phyloP scores from a whole-genome alignment of 1,139 yeast genomes.

The Trichomonascaceae sp. region DNA sequence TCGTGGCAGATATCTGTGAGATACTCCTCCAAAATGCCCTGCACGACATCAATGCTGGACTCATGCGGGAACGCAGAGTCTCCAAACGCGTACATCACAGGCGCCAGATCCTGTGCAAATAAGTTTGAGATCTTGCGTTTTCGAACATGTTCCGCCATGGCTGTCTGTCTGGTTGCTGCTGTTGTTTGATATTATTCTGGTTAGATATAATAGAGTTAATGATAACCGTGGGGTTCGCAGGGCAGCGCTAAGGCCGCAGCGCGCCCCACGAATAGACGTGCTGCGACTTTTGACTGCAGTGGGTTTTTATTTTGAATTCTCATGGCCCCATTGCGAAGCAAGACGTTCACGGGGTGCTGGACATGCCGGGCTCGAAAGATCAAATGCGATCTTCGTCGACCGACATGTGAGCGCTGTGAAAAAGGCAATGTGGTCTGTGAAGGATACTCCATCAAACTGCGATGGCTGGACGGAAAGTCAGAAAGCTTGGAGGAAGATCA shows the following conservation, averaged over 20 bases:
- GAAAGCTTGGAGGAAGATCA: conserved; percentile 25
- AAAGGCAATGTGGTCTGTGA: conserved; percentile 53
- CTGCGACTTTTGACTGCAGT: no score
- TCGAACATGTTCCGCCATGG: no score
- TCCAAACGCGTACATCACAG: conserved; percentile 73
- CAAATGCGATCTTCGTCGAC: conserved; percentile 44
- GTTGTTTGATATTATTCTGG: no score
- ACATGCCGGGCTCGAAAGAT: conserved; percentile 49
- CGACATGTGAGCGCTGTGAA: conserved; percentile 39
- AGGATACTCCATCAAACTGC: conserved; percentile 68
- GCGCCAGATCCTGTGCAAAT: no score
- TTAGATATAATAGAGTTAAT: no score
- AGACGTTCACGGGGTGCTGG: conserved; percentile 50
- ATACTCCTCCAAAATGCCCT: conserved; percentile 72
- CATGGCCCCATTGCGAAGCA: conserved; percentile 22
- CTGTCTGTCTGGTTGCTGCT: no score
- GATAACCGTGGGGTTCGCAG: no score
- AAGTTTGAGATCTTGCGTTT: no score
- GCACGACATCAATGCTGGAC: conserved; percentile 66
- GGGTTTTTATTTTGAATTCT: no score
- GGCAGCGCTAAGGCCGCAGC: no score
- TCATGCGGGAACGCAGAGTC: conserved; percentile 70
- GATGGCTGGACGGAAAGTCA: conserved; percentile 43
- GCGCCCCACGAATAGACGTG: no score
- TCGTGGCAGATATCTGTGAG: conserved; percentile 55